Conservation (phyloP, 768 basidiomycete species). For the Phaffia tasmanica region DNA sequence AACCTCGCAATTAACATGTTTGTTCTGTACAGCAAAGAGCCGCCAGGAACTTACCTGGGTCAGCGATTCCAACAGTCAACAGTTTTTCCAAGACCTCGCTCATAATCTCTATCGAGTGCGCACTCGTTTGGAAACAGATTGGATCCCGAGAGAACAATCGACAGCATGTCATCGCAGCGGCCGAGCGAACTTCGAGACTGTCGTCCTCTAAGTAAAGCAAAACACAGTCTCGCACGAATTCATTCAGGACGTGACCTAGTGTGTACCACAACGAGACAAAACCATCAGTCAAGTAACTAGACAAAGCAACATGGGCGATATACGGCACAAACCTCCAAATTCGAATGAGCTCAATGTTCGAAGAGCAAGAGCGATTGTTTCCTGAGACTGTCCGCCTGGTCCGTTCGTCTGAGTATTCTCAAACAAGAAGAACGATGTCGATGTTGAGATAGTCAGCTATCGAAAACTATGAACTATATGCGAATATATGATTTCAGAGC, state of each 20-base stretch:
- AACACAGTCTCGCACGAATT: constrained; percentile 84
- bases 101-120: constrained; percentile 90
- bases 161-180: constrained; percentile 86
- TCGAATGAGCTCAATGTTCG: constrained; percentile 82
- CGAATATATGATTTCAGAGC: background rate
- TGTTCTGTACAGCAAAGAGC: no score
- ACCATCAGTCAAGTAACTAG: background rate
- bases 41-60: constrained; percentile 56
- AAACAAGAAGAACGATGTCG: background rate
- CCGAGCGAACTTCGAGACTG: constrained; percentile 69
- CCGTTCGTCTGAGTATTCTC: background rate
- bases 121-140: constrained; percentile 90
- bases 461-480: background rate
- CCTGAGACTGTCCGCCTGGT: constrained; percentile 30
- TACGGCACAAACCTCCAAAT: constrained; percentile 59
- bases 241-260: constrained; percentile 80
- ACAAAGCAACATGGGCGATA: background rate
- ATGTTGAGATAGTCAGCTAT: background rate
- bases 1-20: background rate
- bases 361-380: constrained; percentile 64
- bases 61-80: constrained; percentile 85
- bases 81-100: constrained; percentile 97
- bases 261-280: background rate
- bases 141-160: constrained; percentile 85
- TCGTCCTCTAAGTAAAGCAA: constrained; percentile 92